A percentile compares a stretch with the other conserved stretches of the same genome.
phyloP scores from a whole-genome alignment of 768 basidiomycete genomes.

The Cystofilobasidium capitatum region DNA sequence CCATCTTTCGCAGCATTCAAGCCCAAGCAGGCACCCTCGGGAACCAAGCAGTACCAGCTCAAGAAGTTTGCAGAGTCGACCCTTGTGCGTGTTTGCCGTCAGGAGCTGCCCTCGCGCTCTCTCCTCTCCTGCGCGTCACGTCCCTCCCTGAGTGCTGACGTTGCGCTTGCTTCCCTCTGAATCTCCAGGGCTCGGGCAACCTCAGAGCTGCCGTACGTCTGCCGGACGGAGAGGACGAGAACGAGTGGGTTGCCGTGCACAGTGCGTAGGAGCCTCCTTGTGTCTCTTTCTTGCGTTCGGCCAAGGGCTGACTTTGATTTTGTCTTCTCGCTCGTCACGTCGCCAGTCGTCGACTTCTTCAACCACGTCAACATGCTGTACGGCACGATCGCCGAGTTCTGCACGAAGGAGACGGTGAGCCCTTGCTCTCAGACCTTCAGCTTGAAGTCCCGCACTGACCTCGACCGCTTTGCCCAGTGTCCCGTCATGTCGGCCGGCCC shows the following conservation, averaged over 20 bases:
- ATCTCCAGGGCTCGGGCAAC: constrained; percentile 86
- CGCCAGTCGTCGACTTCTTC: constrained; percentile 92
- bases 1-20: constrained; percentile 57
- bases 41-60: constrained; percentile 94
- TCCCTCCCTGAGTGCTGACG: no score
- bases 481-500: constrained; percentile 96
- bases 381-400: constrained; percentile 96
- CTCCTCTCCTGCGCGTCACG: not conserved
- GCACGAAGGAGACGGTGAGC: constrained; percentile 55
- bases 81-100: constrained; percentile 30
- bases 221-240: constrained; percentile 92
- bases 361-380: constrained; percentile 99
- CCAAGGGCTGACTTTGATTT: not conserved
- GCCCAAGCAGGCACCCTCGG: constrained; percentile 87
- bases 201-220: constrained; percentile 80
- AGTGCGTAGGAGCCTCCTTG: constrained; percentile 51
- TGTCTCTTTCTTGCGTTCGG: not conserved
- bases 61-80: constrained; percentile 59
- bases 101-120: constrained; percentile 75
- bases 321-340: constrained; percentile 1
- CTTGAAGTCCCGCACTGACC: not conserved
- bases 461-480: constrained; percentile 49
- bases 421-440: not conserved
- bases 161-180: no score
- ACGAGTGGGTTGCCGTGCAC: constrained; percentile 99